These are phyloP conservation scores for Aspergillus fructus DNA, from an alignment of 2,329 filamentous ascomycete species.

Conservation along the genomic window DNA sequence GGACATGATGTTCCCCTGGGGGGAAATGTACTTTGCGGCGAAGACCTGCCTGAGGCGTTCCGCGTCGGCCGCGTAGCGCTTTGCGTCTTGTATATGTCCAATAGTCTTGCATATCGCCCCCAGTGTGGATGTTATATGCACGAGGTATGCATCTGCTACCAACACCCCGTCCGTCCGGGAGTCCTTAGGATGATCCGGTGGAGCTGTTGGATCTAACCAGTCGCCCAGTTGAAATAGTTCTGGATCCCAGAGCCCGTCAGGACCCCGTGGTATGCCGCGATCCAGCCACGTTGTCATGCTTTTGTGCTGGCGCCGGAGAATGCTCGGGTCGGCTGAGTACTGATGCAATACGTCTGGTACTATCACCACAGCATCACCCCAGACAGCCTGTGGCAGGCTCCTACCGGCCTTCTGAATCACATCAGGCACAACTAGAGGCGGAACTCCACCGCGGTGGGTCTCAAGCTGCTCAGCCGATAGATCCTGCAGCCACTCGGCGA, in stretches of 20 bases:
- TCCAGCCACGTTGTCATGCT: conserved; percentile 41
- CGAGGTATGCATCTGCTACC: conserved; percentile 42
- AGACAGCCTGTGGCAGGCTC: conserved; percentile 32
- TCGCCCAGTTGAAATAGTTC: conserved; percentile 39
- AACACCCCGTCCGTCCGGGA: conserved; percentile 32
- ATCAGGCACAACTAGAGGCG: conserved; percentile 35
- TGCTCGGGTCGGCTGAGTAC: conserved; percentile 32
- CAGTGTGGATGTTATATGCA: conserved; percentile 34
- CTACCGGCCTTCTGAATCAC: conserved; percentile 14
- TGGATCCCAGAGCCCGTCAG: conserved; percentile 36
- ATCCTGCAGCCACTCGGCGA: conserved; percentile 53
- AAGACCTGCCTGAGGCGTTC: conserved; percentile 24
- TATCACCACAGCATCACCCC: conserved; percentile 41
- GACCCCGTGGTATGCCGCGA: conserved; percentile 30
- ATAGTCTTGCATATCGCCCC: conserved; percentile 28
- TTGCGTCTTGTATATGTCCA: conserved; percentile 19
- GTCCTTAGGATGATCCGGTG: conserved; percentile 33
- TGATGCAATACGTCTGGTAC: conserved; percentile 37
- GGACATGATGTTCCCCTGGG: too few species aligned
- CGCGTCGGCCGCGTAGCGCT: conserved; percentile 22
- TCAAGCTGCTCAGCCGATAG: conserved; percentile 38
- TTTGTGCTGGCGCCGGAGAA: conserved; percentile 36
- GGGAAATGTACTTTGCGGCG: conserved; percentile 27
- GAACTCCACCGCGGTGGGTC: conserved; percentile 17
- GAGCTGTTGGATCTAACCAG: conserved; percentile 44